Evolutionary conservation across 1,284 basidiomycete species (phyloP).

Genomic region (Cerrena zonata): DNA sequence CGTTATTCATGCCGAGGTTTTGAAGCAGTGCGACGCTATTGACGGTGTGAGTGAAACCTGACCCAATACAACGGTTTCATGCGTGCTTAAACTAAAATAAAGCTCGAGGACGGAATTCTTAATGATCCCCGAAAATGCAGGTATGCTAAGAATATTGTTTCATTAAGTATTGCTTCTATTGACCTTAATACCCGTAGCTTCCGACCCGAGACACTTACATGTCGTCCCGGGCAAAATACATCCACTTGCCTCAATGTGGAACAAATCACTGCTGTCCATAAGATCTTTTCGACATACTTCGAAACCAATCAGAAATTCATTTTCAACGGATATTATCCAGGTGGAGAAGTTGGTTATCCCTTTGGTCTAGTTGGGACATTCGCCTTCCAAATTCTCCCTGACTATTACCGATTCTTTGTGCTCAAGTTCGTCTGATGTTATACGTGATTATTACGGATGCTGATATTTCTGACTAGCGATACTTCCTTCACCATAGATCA

Average conservation of each 20-base stretch:
- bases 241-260: conserved; percentile 27
- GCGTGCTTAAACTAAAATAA: neutral
- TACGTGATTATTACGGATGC: no score
- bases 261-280: conserved; percentile 29
- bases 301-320: conserved; percentile 23
- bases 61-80: neutral
- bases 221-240: conserved; percentile 20
- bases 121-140: conserved; percentile 29
- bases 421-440: no score
- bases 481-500: conserved; percentile 18
- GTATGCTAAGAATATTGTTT: conserved; percentile 6
- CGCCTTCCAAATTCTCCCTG: conserved; percentile 13
- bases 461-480: no score
- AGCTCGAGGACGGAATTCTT: conserved; percentile 29
- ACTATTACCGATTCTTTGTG: conserved; percentile 20
- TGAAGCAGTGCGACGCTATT: conserved; percentile 26
- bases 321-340: conserved; percentile 21
- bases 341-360: conserved; percentile 29
- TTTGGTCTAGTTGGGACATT: conserved; percentile 18
- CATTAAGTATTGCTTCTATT: neutral
- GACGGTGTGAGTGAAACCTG: conserved; percentile 24
- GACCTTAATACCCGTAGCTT: conserved; percentile 15
- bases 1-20: conserved; percentile 23
- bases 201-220: conserved; percentile 27
- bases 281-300: conserved; percentile 28